phyloP scores from a whole-genome alignment of 768 basidiomycete species.

The Lactarius psammicola region DNA sequence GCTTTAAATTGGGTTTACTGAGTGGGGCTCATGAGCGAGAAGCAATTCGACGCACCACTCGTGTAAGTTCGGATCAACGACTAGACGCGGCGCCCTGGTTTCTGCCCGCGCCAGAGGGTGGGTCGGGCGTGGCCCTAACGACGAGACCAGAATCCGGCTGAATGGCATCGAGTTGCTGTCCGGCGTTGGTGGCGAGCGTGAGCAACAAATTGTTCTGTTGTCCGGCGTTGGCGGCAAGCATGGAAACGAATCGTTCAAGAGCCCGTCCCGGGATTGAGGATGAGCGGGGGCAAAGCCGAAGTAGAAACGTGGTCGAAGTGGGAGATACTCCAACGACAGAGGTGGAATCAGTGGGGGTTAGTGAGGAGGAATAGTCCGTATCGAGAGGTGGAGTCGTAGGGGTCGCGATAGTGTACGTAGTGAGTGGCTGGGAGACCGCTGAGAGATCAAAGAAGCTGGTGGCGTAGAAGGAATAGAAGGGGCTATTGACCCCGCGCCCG shows the following conservation, averaged over 20 bases:
- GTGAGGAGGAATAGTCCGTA: neutral
- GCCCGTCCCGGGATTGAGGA: neutral
- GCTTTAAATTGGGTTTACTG: constrained; percentile 3
- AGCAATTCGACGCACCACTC: neutral
- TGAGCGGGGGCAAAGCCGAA: neutral
- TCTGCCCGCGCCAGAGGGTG: neutral
- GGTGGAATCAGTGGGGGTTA: neutral
- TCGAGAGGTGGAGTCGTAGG: neutral
- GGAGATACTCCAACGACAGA: neutral
- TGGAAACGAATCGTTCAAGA: neutral
- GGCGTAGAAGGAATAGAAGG: neutral
- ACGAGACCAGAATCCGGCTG: neutral
- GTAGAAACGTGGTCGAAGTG: neutral
- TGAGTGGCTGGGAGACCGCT: neutral
- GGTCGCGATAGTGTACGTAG: neutral
- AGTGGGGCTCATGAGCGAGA: neutral
- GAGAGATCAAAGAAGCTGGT: neutral
- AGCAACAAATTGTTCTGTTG: neutral
- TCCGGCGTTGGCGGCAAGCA: neutral
- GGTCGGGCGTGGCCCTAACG: neutral
- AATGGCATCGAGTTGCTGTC: neutral
- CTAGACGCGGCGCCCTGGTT: neutral
- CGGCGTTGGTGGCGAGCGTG: constrained; percentile 1
- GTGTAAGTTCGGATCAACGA: neutral
- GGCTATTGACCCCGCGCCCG: neutral